Evolutionary conservation across 1,139 yeast species (phyloP), one percentile per base, ranked within the genome.

Genomic region (Zygoascus sp.): DNA sequence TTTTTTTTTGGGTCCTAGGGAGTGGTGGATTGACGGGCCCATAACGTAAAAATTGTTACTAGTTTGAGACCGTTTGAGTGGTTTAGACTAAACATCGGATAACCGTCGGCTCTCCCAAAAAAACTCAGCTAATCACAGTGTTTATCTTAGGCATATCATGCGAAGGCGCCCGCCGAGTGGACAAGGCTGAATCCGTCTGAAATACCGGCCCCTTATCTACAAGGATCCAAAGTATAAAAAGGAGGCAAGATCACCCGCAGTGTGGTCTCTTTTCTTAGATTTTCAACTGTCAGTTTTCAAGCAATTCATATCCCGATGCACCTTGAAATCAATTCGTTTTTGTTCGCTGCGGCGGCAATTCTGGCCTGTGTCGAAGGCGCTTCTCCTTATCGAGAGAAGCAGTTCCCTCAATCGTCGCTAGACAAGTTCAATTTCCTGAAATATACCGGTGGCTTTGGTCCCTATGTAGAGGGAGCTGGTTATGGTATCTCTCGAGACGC

Each of bases 361-460:
- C 13, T 35, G 16, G 39, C 25, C 20, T 6, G 39, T 5, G 25
- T 17, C 11, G 22, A 20, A n/a, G 39, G n/a, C 6, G 39, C 25
- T 35, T 20, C 22, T 10, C 39, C 39, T 21, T 35, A 35, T 10
- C 39, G 25, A n/a, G 44, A 34, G 7, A 42, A 42, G 39, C 44
- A 42, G 38, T 42, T 42, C 32, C 4, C 32, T 2, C 70, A 66
- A 49, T 55, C 53, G 5, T 51, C 64, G 23, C 37, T 43, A 32
- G 69, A 66, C 38, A 59, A 59, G 44, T 60, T 54, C 56, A 64
- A 64, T 45, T 40, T 59, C 15, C 52, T 68, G 37, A 60, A 64
- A 53, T 64, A 60, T 49, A 57, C 69, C n/a, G 77, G 74, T 9
- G 75, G 75, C 17, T 61, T 66, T 44, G 77, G 75, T 1, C 79